A percentile compares a stretch with the other conserved stretches of the same genome.
Evolutionary conservation across 2,329 filamentous ascomycete genomes (phyloP).

Genomic region (Periconia sp.): DNA sequence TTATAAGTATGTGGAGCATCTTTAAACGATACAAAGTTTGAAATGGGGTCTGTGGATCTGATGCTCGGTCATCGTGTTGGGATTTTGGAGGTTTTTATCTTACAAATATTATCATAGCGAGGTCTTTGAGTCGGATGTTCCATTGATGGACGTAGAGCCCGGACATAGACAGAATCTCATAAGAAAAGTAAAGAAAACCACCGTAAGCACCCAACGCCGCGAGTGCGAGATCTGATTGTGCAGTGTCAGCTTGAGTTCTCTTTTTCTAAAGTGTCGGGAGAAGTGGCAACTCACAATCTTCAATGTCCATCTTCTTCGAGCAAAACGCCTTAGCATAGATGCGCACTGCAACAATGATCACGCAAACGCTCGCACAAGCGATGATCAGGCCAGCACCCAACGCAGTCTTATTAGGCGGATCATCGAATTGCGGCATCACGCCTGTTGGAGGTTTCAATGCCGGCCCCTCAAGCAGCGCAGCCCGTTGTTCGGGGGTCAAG

Average conservation of each 20-base stretch:
- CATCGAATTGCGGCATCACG: slow-evolving; percentile 7
- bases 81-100: neutral
- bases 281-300: slow-evolving; percentile 11
- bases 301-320: slow-evolving; percentile 5
- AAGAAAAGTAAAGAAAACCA: slow-evolving; percentile 9
- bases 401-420: slow-evolving; percentile 8
- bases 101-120: slow-evolving; percentile 6
- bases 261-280: neutral
- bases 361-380: neutral
- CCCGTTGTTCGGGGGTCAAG: neutral
- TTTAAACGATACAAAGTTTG: neutral
- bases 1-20: slow-evolving; percentile 1
- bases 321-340: slow-evolving; percentile 4
- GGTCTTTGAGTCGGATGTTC: slow-evolving; percentile 10
- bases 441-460: slow-evolving; percentile 8
- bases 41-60: neutral
- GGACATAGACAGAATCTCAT: neutral
- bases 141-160: slow-evolving; percentile 14
- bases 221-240: neutral
- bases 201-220: slow-evolving; percentile 3
- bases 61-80: neutral
- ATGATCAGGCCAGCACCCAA: slow-evolving; percentile 2
- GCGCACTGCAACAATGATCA: slow-evolving; percentile 2
- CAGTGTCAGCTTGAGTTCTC: neutral
- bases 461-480: slow-evolving; percentile 8